A percentile compares a stretch with the other conserved stretches of the same genome.
Conservation (phyloP, 345 rosid genomes). For the Limnanthes douglasii region DNA sequence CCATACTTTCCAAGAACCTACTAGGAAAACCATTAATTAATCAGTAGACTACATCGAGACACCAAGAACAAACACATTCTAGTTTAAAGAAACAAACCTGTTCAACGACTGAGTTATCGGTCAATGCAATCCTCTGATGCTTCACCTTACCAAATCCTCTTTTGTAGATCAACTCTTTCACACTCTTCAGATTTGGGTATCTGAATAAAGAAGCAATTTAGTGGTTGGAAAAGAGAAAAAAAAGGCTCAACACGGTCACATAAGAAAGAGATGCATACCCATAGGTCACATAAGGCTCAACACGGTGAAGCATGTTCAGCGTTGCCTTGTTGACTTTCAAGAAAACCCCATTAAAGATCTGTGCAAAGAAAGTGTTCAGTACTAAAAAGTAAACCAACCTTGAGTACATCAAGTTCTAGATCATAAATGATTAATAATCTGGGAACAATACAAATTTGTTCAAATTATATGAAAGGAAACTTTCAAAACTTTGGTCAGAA, state of each 20-base stretch:
- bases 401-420: no score
- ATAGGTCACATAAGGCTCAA: conserved; percentile 87
- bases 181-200: conserved; percentile 88
- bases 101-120: conserved; percentile 66
- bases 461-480: no score
- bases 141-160: conserved; percentile 80
- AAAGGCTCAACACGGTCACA: conserved; percentile 87
- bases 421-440: no score
- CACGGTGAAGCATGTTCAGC: conserved; percentile 80
- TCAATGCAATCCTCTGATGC: conserved; percentile 63
- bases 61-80: background rate
- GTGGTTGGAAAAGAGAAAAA: background rate
- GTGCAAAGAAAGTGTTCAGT: no score
- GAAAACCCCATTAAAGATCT: conserved; percentile 93
- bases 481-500: no score
- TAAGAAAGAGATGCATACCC: conserved; percentile 27
- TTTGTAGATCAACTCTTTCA: conserved; percentile 73
- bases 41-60: background rate
- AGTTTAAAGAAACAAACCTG: conserved; percentile 26
- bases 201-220: conserved; percentile 20
- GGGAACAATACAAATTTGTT: no score
- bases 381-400: no score
- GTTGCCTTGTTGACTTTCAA: conserved; percentile 90
- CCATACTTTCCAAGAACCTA: conserved; percentile 66
- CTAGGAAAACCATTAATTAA: background rate